Evolutionary conservation across 768 basidiomycete genomes (phyloP), one percentile per base, ranked within the genome.

Genomic region (Mycena rebaudengoi): DNA sequence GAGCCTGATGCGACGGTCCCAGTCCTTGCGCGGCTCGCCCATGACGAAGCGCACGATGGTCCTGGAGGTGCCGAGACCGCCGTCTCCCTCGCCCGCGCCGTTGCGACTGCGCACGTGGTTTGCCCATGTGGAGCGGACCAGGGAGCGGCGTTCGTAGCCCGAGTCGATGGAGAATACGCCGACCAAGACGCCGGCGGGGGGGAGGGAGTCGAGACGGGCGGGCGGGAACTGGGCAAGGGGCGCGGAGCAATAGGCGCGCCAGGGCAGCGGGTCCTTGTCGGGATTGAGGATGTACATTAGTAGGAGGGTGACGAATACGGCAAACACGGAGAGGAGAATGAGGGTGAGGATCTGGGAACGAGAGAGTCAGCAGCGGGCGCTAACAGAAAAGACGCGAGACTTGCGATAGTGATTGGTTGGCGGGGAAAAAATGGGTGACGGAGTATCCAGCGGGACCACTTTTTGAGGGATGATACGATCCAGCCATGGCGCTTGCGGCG

Each of bases 221-320:
- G 93, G 91, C 40, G 94, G 94, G 73, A 96, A 96, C 1, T 82
- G 73, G 18, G 72, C 62, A 18, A 73, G 64, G 20, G 73, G 50
- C 21, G 74, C 83, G 23, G 92, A 87, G 78, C 97, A 99, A 74
- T 97, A 98, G 21, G 91, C 88, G 69, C 95, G 88, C 96, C 96
- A 99, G 45, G 96, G 96, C 7, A 98, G 80, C 21, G 95, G 91
- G 53, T 92, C 90, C 76, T 98, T 98, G 84, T 99, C 97, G 60
- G 96, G 96, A 74, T 98, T 96, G 73, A 98, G 85, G 64, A 96
- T 85, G 77, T 98, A 92, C 72, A 95, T 95, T 77, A 98, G 84
- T 57, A 94, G 82, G 62, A 96, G 86, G 29, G 96, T 96, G 70
- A 96, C 82, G 63, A 88, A 88, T 62, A 94, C 88, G 54, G 92